These are phyloP conservation scores for Dothideomycetes sp. DNA, from an alignment of 2,329 filamentous ascomycete genomes.

Conservation along the genomic window DNA sequence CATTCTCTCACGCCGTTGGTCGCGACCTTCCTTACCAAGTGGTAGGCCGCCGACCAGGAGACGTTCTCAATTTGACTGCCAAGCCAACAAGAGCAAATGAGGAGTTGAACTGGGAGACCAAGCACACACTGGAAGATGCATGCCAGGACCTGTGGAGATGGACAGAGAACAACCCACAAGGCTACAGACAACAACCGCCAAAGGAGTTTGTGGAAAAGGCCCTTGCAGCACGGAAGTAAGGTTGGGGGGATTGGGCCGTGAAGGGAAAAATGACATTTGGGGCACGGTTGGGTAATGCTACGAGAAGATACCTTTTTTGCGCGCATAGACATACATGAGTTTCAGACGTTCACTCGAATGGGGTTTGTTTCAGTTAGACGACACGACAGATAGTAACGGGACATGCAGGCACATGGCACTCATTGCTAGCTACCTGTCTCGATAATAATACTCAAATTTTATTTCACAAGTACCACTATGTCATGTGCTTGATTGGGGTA, in stretches of 20 bases:
- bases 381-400: too few relatives aligned
- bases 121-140: constrained; percentile 82
- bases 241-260: constrained; percentile 5
- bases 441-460: too few relatives aligned
- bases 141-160: constrained; percentile 93
- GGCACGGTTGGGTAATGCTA: constrained; percentile 9
- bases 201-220: constrained; percentile 60
- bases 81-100: constrained; percentile 79
- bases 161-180: constrained; percentile 94
- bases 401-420: too few relatives aligned
- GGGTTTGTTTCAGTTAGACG: too few relatives aligned
- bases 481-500: too few relatives aligned
- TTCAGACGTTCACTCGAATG: too few relatives aligned
- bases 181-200: constrained; percentile 87
- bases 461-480: too few relatives aligned
- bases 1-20: constrained; percentile 81
- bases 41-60: constrained; percentile 69
- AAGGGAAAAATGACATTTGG: neutral
- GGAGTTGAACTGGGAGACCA: constrained; percentile 87
- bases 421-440: too few relatives aligned
- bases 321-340: constrained; percentile 10
- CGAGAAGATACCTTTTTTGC: constrained; percentile 4
- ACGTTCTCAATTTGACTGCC: constrained; percentile 90
- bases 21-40: constrained; percentile 81
- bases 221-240: constrained; percentile 20